Conservation (phyloP, 495 filamentous ascomycete species). For the Hyaloscypha variabilis region DNA sequence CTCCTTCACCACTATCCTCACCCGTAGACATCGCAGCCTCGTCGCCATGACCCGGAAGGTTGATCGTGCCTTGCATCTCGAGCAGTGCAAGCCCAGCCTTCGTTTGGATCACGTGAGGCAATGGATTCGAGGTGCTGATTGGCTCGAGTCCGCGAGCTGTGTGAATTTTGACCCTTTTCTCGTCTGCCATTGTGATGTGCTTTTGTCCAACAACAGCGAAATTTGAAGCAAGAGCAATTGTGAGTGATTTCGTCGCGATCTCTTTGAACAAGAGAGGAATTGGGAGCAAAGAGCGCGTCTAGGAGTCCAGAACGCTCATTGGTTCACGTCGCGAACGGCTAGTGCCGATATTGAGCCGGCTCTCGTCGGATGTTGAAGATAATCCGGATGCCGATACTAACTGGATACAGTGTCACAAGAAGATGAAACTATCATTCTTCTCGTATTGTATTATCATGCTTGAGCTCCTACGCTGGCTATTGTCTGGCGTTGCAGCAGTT, state of each 20-base stretch:
- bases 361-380: background rate
- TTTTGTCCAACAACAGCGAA: background rate
- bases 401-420: background rate
- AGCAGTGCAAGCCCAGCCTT: constrained; percentile 79
- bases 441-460: too few species aligned
- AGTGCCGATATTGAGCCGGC: background rate
- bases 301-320: background rate
- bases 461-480: too few species aligned
- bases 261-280: background rate
- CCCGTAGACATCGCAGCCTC: constrained; percentile 28
- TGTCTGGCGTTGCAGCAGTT: too few species aligned
- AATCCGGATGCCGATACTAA: background rate
- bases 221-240: background rate
- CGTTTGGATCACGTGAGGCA: constrained; percentile 86
- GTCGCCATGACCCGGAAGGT: constrained; percentile 48
- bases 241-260: background rate
- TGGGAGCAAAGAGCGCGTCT: background rate
- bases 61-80: constrained; percentile 88
- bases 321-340: background rate
- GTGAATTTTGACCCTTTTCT: background rate
- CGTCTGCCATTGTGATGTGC: background rate
- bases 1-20: constrained; percentile 13
- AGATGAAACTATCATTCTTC: constrained; percentile 2
- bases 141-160: background rate
- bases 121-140: constrained; percentile 50